Conservation (phyloP, 1,139 yeast genomes). For the Geotrichum citri-aurantii region DNA sequence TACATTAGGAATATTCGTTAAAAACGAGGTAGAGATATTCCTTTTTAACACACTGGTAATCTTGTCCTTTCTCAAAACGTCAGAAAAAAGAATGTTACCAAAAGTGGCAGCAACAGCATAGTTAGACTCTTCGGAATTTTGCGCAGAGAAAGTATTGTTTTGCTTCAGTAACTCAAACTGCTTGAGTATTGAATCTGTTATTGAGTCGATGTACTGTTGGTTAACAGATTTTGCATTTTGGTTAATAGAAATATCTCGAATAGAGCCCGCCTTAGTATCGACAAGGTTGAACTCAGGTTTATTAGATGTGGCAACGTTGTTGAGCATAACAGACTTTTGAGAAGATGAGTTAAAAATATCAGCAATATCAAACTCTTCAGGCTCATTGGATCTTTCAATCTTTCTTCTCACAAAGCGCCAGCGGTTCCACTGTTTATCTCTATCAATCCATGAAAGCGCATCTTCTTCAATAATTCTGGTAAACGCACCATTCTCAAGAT, state of each 20-base stretch:
- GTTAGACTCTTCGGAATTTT: slow-evolving; percentile 14
- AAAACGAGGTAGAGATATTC: slow-evolving; percentile 22
- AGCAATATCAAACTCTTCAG: slow-evolving; percentile 3
- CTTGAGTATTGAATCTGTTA: slow-evolving; percentile 9
- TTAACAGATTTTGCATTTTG: slow-evolving; percentile 1
- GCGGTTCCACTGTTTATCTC: slow-evolving; percentile 30
- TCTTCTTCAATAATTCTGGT: slow-evolving; percentile 31
- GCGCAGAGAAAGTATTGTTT: background rate
- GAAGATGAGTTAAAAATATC: slow-evolving; percentile 9
- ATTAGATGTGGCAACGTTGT: slow-evolving; percentile 6
- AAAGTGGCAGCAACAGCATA: slow-evolving; percentile 34
- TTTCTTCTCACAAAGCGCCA: slow-evolving; percentile 22
- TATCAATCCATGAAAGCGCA: slow-evolving; percentile 31
- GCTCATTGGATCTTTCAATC: background rate
- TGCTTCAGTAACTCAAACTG: slow-evolving; percentile 7
- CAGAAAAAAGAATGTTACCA: slow-evolving; percentile 31
- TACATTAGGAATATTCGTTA: slow-evolving; percentile 32
- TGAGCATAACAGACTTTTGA: background rate
- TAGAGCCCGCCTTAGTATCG: background rate
- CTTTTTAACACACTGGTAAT: background rate
- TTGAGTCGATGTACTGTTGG: slow-evolving; percentile 2
- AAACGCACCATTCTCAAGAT: slow-evolving; percentile 18
- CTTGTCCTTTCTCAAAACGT: slow-evolving; percentile 2
- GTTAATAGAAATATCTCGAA: background rate
- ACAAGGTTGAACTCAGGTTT: background rate